Evolutionary conservation across 23 red algal genomes (phyloP).

Genomic region (Gracilaria gracilis): DNA sequence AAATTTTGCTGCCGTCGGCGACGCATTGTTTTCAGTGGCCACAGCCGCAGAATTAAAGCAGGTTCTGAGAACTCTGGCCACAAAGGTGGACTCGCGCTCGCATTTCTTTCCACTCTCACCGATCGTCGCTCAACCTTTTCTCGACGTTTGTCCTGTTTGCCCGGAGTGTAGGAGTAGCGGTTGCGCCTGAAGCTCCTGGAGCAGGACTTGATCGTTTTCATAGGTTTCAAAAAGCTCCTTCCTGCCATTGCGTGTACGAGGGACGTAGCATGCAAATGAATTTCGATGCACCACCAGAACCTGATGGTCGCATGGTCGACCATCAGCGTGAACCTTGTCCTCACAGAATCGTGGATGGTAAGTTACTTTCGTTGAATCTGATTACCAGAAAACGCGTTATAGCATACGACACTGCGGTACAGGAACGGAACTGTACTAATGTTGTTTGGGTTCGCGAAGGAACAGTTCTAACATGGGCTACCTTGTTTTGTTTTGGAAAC

Average conservation of each 20-base stretch:
- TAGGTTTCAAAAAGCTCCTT: neutral
- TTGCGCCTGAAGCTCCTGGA: neutral
- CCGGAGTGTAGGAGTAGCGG: neutral
- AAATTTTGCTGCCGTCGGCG: too few relatives aligned
- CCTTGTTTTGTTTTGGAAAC: neutral
- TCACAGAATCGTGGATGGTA: conserved; percentile 97
- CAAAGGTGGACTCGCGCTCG: too few relatives aligned
- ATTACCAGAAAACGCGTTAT: too few relatives aligned
- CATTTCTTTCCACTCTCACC: too few relatives aligned
- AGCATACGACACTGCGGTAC: neutral
- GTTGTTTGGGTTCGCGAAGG: neutral
- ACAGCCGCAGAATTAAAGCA: too few relatives aligned
- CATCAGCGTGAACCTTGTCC: conserved; percentile 98
- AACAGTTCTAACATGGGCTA: neutral
- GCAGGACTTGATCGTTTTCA: neutral
- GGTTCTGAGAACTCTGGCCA: too few relatives aligned
- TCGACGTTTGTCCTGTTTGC: neutral
- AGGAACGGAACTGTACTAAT: neutral
- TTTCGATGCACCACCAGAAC: conserved; percentile 51
- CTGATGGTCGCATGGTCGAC: conserved; percentile 65
- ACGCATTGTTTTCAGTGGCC: too few relatives aligned
- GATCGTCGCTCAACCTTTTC: neutral
- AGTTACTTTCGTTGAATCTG: neutral
- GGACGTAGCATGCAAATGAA: conserved; percentile 31
- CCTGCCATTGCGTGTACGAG: neutral